Evolutionary conservation across 257 asterid species (phyloP).

Genomic region (Haberlea rhodopensis): DNA sequence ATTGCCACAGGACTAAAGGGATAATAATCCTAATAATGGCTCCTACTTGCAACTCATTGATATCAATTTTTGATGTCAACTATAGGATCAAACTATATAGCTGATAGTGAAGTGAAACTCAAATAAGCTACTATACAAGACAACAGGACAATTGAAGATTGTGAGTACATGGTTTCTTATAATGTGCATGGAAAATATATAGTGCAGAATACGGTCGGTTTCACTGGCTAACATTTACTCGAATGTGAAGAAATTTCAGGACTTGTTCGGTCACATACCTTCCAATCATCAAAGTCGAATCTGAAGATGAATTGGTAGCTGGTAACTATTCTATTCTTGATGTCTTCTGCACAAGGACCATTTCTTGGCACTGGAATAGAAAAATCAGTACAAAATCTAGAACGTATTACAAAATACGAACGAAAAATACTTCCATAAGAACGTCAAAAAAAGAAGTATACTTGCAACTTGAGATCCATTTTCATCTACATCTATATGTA

Average conservation of each 20-base stretch:
- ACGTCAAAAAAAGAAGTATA: conserved; percentile 19
- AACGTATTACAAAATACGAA: not conserved
- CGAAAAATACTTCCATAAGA: not conserved
- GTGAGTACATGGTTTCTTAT: too few species aligned
- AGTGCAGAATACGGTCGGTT: too few species aligned
- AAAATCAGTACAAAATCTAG: not conserved
- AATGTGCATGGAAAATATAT: too few species aligned
- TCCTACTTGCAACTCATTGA: too few species aligned
- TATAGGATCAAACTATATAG: too few species aligned
- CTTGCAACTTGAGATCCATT: conserved; percentile 46
- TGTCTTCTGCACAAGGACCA: conserved; percentile 38
- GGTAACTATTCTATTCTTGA: conserved; percentile 36
- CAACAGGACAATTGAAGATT: too few species aligned
- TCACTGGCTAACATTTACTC: not conserved
- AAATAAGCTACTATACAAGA: too few species aligned
- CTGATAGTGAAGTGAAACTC: too few species aligned
- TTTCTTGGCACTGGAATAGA: conserved; percentile 43
- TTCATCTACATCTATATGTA: conserved; percentile 34
- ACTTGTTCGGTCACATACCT: conserved; percentile 31
- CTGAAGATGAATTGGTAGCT: conserved; percentile 47
- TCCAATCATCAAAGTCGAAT: conserved; percentile 54
- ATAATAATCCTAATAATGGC: too few species aligned
- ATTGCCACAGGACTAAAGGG: too few species aligned
- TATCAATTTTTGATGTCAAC: too few species aligned
- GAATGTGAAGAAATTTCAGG: not conserved